A percentile compares a stretch with the other conserved stretches of the same genome.
Evolutionary conservation across 257 asterid genomes (phyloP).

Genomic region (Phtheirospermum japonicum): DNA sequence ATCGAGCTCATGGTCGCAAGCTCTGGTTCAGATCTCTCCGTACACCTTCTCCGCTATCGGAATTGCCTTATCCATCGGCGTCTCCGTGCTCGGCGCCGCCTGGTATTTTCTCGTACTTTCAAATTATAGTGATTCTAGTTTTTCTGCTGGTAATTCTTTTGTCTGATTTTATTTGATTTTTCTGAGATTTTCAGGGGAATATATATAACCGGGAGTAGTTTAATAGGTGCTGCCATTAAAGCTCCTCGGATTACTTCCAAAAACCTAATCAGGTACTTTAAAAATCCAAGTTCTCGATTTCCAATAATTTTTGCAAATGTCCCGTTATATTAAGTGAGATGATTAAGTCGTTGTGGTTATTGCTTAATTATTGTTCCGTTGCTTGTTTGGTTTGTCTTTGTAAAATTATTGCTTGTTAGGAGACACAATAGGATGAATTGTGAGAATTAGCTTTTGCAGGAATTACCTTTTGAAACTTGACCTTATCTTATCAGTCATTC

Average conservation of each 20-base stretch:
- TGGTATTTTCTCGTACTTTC: conserved; percentile 46
- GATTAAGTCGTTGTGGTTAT: not conserved
- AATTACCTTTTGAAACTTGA: conserved; percentile 5
- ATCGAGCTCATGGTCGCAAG: conserved; percentile 89
- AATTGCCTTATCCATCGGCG: conserved; percentile 90
- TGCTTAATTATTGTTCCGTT: not conserved
- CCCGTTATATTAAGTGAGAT: not conserved
- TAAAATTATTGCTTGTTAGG: conserved; percentile 10
- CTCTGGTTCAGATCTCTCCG: conserved; percentile 86
- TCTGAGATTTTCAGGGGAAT: conserved; percentile 52
- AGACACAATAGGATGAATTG: not conserved
- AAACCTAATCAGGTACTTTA: conserved; percentile 51
- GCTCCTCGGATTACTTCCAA: conserved; percentile 84
- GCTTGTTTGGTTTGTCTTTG: conserved; percentile 24
- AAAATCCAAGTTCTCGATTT: conserved; percentile 15
- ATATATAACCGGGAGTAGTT: conserved; percentile 77
- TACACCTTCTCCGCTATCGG: conserved; percentile 94
- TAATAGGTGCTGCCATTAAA: conserved; percentile 80
- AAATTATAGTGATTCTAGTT: not conserved
- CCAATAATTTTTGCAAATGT: conserved; percentile 6
- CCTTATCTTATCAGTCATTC: not conserved
- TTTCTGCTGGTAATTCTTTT: not conserved
- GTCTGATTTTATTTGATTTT: conserved; percentile 15
- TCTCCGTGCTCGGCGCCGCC: conserved; percentile 98
- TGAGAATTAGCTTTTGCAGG: conserved; percentile 9